Base-by-base conservation (phyloP, 2,329 filamentous ascomycete species). In the Pestalotiopsis sp. region DNA sequence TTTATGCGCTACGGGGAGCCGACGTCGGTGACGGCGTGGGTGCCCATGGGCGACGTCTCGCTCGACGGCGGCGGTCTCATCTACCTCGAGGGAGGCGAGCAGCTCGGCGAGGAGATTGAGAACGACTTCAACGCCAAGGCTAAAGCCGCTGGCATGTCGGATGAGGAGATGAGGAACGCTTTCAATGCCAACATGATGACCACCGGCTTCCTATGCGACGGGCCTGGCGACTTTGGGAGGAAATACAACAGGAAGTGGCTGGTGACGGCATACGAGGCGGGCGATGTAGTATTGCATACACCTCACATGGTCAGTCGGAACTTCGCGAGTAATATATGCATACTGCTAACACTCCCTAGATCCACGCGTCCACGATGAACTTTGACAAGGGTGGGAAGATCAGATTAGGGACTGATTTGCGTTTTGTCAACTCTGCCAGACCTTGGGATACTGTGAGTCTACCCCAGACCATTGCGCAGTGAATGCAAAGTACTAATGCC, bases 111-210 rank as follows among this genome's bases (percentile, higher is more conserved):
- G 27, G 80, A 87, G 66, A 80, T 88, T 5, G 87, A 90, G 70
- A 76, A 78, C 12, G 79, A 82, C 2, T 89, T 89, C 73, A 80
- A 80, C 1, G 72, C 67, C 2, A 85, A 83, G 69, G 87, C 87
- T 2, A 82, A 79, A 70, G 79, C 80, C 59, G 79, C 79, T 7
- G 86, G 86, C 0, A 70, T 90, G 68, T 83, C 78, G 0, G 85
- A 88, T 0, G 84, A 87, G 68, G 84, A 90, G 73, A 80, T 81
- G 1, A 81, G 78, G 57, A 78, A 78, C 38, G 86, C 83, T 2
- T 90, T 87, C 74, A 90, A 90, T 71, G 79, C 81, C 23, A 89
- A 90, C 70, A 90, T 90, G 87, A 86, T 89, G 80, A 78, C 80
- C 0, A 86, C 82, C 0, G 88, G 87, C 0, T 75, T 89, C 45